Evolutionary conservation across 352 stramenopile genomes (phyloP).

Genomic region (Peronospora farinosa): DNA sequence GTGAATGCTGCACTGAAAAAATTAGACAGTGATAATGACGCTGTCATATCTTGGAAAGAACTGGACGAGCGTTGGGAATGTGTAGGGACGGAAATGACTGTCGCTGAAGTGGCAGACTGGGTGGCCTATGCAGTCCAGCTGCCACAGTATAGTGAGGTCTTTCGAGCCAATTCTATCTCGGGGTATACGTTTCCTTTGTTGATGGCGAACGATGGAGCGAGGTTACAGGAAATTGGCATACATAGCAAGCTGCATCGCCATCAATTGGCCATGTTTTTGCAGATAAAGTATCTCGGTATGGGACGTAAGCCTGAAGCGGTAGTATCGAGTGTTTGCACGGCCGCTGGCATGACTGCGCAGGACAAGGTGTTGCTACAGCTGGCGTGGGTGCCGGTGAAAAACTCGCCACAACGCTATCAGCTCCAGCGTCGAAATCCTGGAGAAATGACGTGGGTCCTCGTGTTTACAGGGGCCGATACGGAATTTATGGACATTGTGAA

Average conservation of each 20-base stretch:
- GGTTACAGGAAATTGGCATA: conserved; percentile 67
- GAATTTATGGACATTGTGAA: conserved; percentile 69
- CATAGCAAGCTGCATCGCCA: conserved; percentile 65
- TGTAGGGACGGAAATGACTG: conserved; percentile 82
- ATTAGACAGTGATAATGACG: conserved; percentile 72
- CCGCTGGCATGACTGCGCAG: conserved; percentile 19
- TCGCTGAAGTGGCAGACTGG: conserved; percentile 78
- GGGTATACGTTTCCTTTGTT: conserved; percentile 83
- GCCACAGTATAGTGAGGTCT: conserved; percentile 74
- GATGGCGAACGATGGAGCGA: conserved; percentile 74
- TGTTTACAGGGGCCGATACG: conserved; percentile 57
- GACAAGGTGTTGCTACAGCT: conserved; percentile 47
- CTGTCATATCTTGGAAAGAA: conserved; percentile 75
- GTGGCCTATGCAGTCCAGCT: conserved; percentile 73
- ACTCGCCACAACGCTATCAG: conserved; percentile 54
- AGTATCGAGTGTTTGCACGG: conserved; percentile 36
- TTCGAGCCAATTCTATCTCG: conserved; percentile 74
- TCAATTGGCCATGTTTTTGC: conserved; percentile 76
- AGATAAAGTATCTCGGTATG: conserved; percentile 79
- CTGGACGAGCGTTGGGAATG: conserved; percentile 75
- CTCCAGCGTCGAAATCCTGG: conserved; percentile 61
- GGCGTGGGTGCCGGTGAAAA: conserved; percentile 46
- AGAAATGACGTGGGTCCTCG: conserved; percentile 45
- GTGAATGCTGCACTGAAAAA: conserved; percentile 66
- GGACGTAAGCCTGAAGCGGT: conserved; percentile 49